These are phyloP conservation scores for Kodamaea sp. DNA, from an alignment of 1,139 yeast genomes.

Conservation along the genomic window DNA sequence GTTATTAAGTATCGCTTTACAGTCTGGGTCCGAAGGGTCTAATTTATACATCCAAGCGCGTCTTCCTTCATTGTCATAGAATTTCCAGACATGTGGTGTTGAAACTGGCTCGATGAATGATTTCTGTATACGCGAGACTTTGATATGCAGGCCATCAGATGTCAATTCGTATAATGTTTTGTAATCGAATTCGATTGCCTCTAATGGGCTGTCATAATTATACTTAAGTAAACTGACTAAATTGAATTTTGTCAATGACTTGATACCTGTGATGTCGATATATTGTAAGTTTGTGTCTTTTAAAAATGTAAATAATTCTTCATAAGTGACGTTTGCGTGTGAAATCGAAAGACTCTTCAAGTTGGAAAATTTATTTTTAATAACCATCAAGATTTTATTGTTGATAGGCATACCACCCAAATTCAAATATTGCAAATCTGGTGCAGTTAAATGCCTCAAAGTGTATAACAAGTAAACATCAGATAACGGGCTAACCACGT, in stretches of 20 bases:
- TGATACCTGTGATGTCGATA: slow-evolving; percentile 41
- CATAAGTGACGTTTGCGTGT: slow-evolving; percentile 50
- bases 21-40: slow-evolving; percentile 32
- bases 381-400: slow-evolving; percentile 48
- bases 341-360: slow-evolving; percentile 64
- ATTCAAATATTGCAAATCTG: slow-evolving; percentile 54
- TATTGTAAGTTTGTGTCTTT: slow-evolving; percentile 25
- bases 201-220: slow-evolving; percentile 26
- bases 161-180: slow-evolving; percentile 40
- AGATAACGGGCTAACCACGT: slow-evolving; percentile 61
- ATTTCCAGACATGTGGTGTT: slow-evolving; percentile 47
- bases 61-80: slow-evolving; percentile 62
- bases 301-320: slow-evolving; percentile 49
- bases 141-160: slow-evolving; percentile 37
- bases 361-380: slow-evolving; percentile 50
- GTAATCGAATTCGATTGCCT: slow-evolving; percentile 42
- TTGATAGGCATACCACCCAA: slow-evolving; percentile 74
- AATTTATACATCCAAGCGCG: slow-evolving; percentile 78
- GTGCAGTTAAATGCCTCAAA: slow-evolving; percentile 51
- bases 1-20: slow-evolving; percentile 28
- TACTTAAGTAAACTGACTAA: slow-evolving; percentile 27
- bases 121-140: slow-evolving; percentile 28
- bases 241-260: slow-evolving; percentile 26
- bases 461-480: slow-evolving; percentile 58
- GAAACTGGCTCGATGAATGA: slow-evolving; percentile 23